phyloP scores from a whole-genome alignment of 129 eudicot species.

The Saposhnikovia divaricata region DNA sequence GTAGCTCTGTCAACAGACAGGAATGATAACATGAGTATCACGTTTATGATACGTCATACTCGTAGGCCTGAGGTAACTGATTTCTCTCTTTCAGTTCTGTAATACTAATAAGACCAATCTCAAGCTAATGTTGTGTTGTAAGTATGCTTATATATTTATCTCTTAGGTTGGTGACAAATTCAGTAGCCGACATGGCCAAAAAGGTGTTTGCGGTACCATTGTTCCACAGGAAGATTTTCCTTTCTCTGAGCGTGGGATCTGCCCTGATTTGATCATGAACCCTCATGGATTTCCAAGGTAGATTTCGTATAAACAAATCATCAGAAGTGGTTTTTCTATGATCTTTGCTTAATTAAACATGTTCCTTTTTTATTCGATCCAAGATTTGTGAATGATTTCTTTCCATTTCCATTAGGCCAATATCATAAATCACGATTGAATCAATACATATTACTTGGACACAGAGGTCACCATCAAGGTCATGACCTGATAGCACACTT shows the following conservation, averaged over 20 bases:
- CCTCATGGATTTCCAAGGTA: conserved; percentile 99
- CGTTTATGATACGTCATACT: conserved; percentile 79
- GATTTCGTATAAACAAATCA: not conserved
- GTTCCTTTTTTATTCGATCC: not conserved
- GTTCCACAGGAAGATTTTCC: conserved; percentile 97
- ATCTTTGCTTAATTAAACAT: not conserved
- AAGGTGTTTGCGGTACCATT: conserved; percentile 97
- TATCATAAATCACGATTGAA: not conserved
- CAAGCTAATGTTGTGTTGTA: not conserved
- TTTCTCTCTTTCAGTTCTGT: conserved; percentile 1
- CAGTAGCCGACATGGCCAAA: conserved; percentile 96
- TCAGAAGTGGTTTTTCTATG: not conserved
- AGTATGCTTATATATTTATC: not conserved
- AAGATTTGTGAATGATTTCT: too few relatives aligned
- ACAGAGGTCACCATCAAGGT: too few relatives aligned
- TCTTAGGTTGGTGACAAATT: conserved; percentile 91
- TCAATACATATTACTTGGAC: not conserved
- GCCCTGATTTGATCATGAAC: conserved; percentile 98
- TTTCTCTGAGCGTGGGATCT: conserved; percentile 91
- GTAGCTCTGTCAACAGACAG: conserved; percentile 65
- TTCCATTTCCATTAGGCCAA: too few relatives aligned
- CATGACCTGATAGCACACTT: not conserved
- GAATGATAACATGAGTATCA: conserved; percentile 45
- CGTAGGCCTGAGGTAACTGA: conserved; percentile 89
- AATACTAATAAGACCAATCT: not conserved